Evolutionary conservation across 352 stramenopile genomes (phyloP).

Genomic region (Blastocystis hominis): DNA sequence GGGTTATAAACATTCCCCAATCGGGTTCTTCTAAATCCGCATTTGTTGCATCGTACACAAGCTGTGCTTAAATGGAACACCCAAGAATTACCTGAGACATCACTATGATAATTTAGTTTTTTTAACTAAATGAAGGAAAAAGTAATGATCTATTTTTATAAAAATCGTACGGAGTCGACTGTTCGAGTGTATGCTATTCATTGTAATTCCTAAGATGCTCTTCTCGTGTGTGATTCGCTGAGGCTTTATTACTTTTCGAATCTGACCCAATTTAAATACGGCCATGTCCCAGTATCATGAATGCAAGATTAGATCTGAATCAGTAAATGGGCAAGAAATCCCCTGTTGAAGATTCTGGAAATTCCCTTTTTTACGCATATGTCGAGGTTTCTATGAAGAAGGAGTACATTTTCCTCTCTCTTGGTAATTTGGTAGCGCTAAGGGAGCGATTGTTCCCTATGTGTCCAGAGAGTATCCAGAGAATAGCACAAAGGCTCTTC

Average conservation of each 20-base stretch:
- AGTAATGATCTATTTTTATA: background rate
- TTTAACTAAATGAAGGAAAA: background rate
- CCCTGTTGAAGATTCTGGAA: background rate
- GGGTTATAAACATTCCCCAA: conserved; percentile 50
- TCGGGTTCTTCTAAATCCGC: conserved; percentile 50
- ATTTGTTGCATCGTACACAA: conserved; percentile 58
- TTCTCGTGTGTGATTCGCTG: no score
- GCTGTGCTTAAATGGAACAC: background rate
- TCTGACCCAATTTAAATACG: background rate
- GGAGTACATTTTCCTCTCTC: background rate
- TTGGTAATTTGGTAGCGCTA: background rate
- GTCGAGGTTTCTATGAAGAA: conserved; percentile 55
- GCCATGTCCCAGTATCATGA: background rate
- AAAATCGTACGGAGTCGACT: no score
- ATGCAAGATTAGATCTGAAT: background rate
- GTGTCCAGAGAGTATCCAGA: conserved; percentile 49
- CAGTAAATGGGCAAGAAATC: conserved; percentile 8
- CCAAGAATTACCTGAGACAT: conserved; percentile 46
- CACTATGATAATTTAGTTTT: background rate
- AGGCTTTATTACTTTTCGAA: background rate
- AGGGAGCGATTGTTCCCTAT: conserved; percentile 39
- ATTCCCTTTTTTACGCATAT: conserved; percentile 25
- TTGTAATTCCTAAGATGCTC: no score
- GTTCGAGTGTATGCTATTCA: no score
- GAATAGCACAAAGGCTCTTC: conserved; percentile 49